Evolutionary conservation across 2,329 filamentous ascomycete species (phyloP), one percentile per base, ranked within the genome.

Genomic region (Cryphonectria carpinicola): DNA sequence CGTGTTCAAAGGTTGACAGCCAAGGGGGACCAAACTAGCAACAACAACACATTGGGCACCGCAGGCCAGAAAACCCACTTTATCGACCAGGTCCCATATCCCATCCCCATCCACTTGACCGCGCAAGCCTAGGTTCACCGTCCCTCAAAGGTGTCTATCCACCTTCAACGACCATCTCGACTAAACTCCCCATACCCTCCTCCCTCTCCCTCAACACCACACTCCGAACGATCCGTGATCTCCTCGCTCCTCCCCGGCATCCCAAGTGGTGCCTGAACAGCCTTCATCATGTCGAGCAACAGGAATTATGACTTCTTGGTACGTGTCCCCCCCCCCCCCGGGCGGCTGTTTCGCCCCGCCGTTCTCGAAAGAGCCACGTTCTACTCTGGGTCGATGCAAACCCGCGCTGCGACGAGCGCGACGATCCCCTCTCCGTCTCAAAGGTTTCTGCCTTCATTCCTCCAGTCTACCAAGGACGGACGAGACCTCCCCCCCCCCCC

Each of bases 261-360:
- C 67, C 61, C 67, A 43, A 69, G 61, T 56, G 66, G 71, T 73
- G 71, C 70, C 49, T 68, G 43, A 54, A 65, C 64, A 56, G 61
- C 65, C 61, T 70, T 75, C 82, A 87, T 80, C 77, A 99, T 99
- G 96, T 95, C 96, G 79, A 94, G 93, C 83, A 97, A 95, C 87
- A 91, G 96, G 84, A 99, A 99, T 87, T 99, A 99, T 85, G 96
- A 99, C 84, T 98, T 98, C 84, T 88, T 99, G 84, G 95, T 98
- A 91, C 80, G 91, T 83, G 73, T 65, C 62, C 73, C 74, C 71
- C 73, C 74, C 72, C 71, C n/a, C 1, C 14, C 41, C 2, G 32
- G 32, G 32, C 4, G 62, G 14, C 39, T 35, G n/a, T 49, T 35
- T 28, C 22, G 56, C 54, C 56, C 56, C 32, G 68, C 72, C 71